Evolutionary conservation across 768 basidiomycete species (phyloP).

Genomic region (Boletus barrowsii): DNA sequence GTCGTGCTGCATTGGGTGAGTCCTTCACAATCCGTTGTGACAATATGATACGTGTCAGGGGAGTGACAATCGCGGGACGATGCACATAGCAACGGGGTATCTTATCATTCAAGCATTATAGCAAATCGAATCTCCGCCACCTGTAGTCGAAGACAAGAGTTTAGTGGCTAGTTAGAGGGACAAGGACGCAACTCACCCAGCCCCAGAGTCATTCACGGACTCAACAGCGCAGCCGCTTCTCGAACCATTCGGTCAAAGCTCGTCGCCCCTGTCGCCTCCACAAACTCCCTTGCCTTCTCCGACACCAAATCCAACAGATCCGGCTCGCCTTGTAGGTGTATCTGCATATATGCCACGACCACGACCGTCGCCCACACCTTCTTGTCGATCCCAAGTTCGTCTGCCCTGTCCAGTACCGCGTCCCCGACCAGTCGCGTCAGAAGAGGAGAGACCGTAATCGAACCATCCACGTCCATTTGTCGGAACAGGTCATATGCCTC

Average conservation of each 20-base stretch:
- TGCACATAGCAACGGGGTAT: too few relatives aligned
- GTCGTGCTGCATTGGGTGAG: too few relatives aligned
- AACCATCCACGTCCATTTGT: constrained; percentile 47
- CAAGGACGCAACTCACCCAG: too few relatives aligned
- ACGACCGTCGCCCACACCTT: constrained; percentile 49
- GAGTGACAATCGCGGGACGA: too few relatives aligned
- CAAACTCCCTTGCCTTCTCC: constrained; percentile 42
- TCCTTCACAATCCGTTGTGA: too few relatives aligned
- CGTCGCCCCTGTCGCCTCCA: constrained; percentile 17
- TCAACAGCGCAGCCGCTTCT: constrained; percentile 8
- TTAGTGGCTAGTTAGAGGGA: too few relatives aligned
- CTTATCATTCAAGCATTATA: too few relatives aligned
- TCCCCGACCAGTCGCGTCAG: constrained; percentile 39
- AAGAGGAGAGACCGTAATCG: constrained; percentile 36
- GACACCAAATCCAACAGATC: constrained; percentile 43
- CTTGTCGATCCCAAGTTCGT: constrained; percentile 30
- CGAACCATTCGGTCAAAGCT: constrained; percentile 23
- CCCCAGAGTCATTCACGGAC: background rate
- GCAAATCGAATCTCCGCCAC: too few relatives aligned
- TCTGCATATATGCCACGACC: constrained; percentile 44
- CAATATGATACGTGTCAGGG: too few relatives aligned
- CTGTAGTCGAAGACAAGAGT: too few relatives aligned
- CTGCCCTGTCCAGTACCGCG: constrained; percentile 30
- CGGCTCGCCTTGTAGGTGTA: constrained; percentile 32
- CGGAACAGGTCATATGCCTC: constrained; percentile 37